A percentile compares a stretch with the other conserved stretches of the same genome.
These are phyloP conservation scores for Phytopythium helicoides DNA, from an alignment of 352 stramenopile species.

Conservation along the genomic window DNA sequence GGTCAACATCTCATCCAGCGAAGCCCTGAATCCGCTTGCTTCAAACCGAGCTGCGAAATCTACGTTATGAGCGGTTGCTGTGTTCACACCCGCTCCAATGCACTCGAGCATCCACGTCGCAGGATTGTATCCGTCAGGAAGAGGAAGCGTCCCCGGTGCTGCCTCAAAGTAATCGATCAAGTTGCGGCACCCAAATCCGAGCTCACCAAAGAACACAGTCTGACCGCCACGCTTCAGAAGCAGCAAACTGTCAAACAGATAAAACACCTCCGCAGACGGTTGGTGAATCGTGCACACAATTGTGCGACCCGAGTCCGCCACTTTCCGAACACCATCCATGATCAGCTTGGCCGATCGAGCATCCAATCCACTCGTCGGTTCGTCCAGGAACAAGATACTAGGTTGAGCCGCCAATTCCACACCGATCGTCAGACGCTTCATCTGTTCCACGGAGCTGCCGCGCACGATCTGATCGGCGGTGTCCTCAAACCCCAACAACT, in stretches of 20 bases:
- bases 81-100: constrained; percentile 38
- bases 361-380: neutral
- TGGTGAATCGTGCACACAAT: too few relatives aligned
- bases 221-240: constrained; percentile 49
- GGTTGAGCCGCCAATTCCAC: constrained; percentile 46
- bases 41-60: constrained; percentile 20
- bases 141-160: constrained; percentile 5
- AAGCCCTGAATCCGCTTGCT: constrained; percentile 8
- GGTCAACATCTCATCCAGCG: constrained; percentile 9
- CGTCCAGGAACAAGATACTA: neutral
- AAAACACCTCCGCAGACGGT: too few relatives aligned
- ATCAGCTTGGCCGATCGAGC: too few relatives aligned
- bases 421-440: constrained; percentile 29
- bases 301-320: too few relatives aligned
- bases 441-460: constrained; percentile 1
- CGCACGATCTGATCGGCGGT: constrained; percentile 16
- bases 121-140: constrained; percentile 35
- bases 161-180: too few relatives aligned
- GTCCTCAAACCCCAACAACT: constrained; percentile 6
- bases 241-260: too few relatives aligned
- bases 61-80: constrained; percentile 1
- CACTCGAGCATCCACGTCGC: constrained; percentile 16
- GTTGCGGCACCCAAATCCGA: constrained; percentile 20
- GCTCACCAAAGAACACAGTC: constrained; percentile 34
- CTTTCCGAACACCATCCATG: too few relatives aligned